These are phyloP conservation scores for Gremmenia infestans DNA, from an alignment of 2,329 filamentous ascomycete genomes.

Conservation along the genomic window DNA sequence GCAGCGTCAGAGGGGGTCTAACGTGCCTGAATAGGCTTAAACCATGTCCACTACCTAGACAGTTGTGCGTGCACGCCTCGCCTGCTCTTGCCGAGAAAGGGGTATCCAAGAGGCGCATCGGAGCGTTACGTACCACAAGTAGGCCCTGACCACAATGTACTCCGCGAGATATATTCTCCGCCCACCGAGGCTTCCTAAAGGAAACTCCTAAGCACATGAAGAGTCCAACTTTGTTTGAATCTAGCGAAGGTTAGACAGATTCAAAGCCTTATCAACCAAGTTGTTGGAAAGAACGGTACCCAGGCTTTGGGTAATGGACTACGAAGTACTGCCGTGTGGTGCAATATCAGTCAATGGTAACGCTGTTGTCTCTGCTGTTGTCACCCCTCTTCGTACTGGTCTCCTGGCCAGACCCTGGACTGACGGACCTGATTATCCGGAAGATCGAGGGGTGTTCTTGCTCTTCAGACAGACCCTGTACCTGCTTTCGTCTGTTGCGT, in stretches of 20 bases:
- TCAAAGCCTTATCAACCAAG: background rate
- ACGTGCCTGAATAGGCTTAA: too few species aligned
- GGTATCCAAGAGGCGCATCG: too few species aligned
- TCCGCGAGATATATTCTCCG: too few species aligned
- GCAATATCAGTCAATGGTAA: background rate
- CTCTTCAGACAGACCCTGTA: constrained; percentile 9
- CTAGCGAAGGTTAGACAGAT: background rate
- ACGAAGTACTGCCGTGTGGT: background rate
- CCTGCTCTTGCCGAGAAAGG: background rate
- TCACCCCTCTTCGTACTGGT: background rate
- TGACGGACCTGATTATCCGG: constrained; percentile 17
- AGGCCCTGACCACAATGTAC: too few species aligned
- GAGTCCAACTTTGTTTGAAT: background rate
- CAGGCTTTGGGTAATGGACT: background rate
- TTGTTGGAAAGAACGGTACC: background rate
- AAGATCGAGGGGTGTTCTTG: constrained; percentile 13
- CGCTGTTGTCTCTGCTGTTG: background rate
- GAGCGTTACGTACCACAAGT: too few species aligned
- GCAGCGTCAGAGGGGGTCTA: too few species aligned
- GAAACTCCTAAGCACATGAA: background rate
- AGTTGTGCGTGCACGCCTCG: background rate
- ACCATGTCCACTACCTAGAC: too few species aligned
- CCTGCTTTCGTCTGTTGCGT: constrained; percentile 12
- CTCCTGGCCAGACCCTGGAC: background rate
- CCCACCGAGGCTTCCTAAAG: too few species aligned